Conservation (phyloP, 768 basidiomycete genomes). For the Amyloporia xantha region DNA sequence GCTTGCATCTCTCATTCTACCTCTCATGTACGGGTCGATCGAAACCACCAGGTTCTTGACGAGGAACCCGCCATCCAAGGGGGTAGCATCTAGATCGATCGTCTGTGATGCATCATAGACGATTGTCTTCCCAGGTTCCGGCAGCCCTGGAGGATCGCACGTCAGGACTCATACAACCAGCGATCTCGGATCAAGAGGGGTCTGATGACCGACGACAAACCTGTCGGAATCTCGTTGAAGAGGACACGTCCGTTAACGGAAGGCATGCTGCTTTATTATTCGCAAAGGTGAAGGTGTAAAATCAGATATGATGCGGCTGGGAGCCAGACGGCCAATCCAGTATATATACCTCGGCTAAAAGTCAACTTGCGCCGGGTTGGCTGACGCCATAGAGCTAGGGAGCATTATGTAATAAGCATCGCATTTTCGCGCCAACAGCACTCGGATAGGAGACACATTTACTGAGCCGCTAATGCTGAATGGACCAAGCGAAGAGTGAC, state of each 20-base stretch:
- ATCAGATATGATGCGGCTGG: too few relatives aligned
- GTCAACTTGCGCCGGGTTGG: too few relatives aligned
- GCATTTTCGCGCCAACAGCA: too few relatives aligned
- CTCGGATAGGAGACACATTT: too few relatives aligned
- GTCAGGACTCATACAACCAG: too few relatives aligned
- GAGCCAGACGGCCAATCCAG: too few relatives aligned
- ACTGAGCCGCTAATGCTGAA: too few relatives aligned
- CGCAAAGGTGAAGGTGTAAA: background rate
- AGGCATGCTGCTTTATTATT: constrained; percentile 15
- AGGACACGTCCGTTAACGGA: constrained; percentile 24
- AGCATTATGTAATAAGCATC: too few relatives aligned
- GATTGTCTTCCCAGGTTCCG: constrained; percentile 23
- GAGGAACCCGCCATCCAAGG: constrained; percentile 24
- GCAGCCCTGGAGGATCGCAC: constrained; percentile 4
- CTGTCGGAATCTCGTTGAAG: constrained; percentile 24
- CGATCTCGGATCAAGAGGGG: too few relatives aligned
- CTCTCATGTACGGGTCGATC: constrained; percentile 17
- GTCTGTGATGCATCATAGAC: constrained; percentile 21
- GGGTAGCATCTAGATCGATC: constrained; percentile 22
- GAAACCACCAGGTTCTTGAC: constrained; percentile 21
- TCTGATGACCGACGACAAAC: constrained; percentile 23
- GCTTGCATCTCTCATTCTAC: constrained; percentile 13
- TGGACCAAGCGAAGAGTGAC: too few relatives aligned
- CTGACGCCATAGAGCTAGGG: too few relatives aligned
- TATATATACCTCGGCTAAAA: too few relatives aligned